Evolutionary conservation across 768 basidiomycete genomes (phyloP).

Genomic region (Cubamyces sp.): DNA sequence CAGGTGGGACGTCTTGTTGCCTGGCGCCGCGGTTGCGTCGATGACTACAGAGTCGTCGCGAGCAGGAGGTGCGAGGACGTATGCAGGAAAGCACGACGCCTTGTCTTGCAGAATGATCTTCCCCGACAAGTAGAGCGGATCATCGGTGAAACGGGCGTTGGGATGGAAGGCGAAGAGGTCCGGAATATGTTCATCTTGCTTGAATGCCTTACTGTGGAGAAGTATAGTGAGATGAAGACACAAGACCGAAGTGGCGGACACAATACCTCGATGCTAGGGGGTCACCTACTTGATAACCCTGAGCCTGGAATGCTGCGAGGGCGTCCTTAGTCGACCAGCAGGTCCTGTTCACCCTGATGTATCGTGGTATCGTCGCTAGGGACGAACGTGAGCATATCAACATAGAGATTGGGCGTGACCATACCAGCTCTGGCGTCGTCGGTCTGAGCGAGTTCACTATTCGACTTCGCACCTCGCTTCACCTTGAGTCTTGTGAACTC

Average conservation of each 20-base stretch:
- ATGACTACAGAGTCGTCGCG: conserved; percentile 63
- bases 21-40: conserved; percentile 95
- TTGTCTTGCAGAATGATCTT: conserved; percentile 96
- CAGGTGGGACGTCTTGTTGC: conserved; percentile 96
- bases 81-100: conserved; percentile 95
- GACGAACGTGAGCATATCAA: conserved; percentile 1
- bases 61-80: conserved; percentile 77
- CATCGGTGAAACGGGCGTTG: conserved; percentile 64
- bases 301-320: conserved; percentile 53
- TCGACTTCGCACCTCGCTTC: conserved; percentile 67
- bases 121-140: conserved; percentile 73
- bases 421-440: conserved; percentile 69
- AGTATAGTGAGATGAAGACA: not conserved
- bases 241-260: too few relatives aligned
- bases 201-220: conserved; percentile 60
- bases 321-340: conserved; percentile 71
- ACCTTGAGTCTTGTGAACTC: conserved; percentile 88
- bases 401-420: conserved; percentile 17
- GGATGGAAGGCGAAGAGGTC: conserved; percentile 82
- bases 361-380: conserved; percentile 76
- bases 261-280: conserved; percentile 61
- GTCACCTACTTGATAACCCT: conserved; percentile 58
- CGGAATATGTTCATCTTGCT: conserved; percentile 78
- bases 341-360: conserved; percentile 80
- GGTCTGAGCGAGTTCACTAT: conserved; percentile 63